These are phyloP conservation scores for Arthrobotrys megalospora DNA, from an alignment of 2,329 filamentous ascomycete species.

Conservation along the genomic window DNA sequence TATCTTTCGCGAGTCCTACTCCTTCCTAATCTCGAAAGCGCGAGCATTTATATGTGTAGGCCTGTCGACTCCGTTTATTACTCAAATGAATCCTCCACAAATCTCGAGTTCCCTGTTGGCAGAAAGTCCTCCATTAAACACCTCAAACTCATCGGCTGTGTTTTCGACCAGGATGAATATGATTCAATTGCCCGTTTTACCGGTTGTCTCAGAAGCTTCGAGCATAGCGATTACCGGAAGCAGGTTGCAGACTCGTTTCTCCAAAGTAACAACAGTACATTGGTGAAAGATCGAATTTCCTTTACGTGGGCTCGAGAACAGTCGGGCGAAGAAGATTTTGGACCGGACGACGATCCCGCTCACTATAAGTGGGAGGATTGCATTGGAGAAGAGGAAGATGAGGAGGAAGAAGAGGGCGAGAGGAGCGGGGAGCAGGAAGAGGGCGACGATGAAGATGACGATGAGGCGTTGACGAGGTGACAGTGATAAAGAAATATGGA, in stretches of 20 bases:
- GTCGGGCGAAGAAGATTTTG: neutral
- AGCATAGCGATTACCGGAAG: too few relatives aligned
- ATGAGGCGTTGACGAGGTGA: neutral
- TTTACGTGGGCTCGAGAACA: neutral
- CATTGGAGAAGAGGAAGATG: too few relatives aligned
- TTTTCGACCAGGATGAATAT: neutral
- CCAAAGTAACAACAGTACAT: neutral
- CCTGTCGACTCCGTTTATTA: neutral
- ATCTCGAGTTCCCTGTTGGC: neutral
- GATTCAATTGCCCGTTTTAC: slow-evolving; percentile 7
- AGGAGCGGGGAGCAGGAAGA: too few relatives aligned
- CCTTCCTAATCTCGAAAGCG: slow-evolving; percentile 13
- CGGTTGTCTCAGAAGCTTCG: neutral
- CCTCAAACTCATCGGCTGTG: slow-evolving; percentile 6
- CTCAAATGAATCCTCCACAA: too few relatives aligned
- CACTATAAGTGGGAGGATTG: too few relatives aligned
- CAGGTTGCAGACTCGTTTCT: neutral
- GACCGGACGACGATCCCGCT: neutral
- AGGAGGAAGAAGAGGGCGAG: too few relatives aligned
- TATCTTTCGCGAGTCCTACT: slow-evolving; percentile 10
- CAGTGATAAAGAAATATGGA: too few relatives aligned
- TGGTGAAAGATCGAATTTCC: neutral
- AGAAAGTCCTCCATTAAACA: slow-evolving; percentile 17
- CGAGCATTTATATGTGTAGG: neutral
- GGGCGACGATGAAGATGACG: neutral